Percentiles rank a stretch among this genome's conserved stretches.
Conservation (phyloP, 1,284 basidiomycete species). For the Ceratobasidium sp. region DNA sequence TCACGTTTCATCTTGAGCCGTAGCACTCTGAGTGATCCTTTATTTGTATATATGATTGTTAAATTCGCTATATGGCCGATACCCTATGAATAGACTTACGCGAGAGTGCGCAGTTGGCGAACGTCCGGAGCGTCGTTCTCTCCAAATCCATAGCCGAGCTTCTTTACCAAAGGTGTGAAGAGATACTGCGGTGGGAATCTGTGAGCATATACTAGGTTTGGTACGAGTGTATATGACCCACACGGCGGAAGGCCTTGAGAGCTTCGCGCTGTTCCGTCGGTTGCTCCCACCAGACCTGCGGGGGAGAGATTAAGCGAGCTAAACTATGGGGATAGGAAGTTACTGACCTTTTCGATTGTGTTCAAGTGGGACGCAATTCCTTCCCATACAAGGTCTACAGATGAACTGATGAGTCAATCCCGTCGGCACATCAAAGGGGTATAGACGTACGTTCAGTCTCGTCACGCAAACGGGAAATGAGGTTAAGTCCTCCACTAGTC, state of each 20-base stretch:
- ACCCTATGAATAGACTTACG: slow-evolving; percentile 47
- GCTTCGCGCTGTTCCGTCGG: slow-evolving; percentile 64
- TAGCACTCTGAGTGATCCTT: slow-evolving; percentile 66
- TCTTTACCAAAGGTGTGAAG: slow-evolving; percentile 78
- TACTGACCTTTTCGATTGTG: slow-evolving; percentile 52
- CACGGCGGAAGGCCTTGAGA: slow-evolving; percentile 68
- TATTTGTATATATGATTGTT: not conserved
- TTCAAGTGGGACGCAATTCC: slow-evolving; percentile 64
- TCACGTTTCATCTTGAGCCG: slow-evolving; percentile 65
- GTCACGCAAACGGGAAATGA: slow-evolving; percentile 69
- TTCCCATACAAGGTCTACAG: slow-evolving; percentile 73
- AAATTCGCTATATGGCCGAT: not conserved
- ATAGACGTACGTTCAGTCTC: slow-evolving; percentile 73
- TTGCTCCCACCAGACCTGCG: slow-evolving; percentile 82
- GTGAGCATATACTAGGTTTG: not conserved
- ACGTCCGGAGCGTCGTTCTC: slow-evolving; percentile 73
- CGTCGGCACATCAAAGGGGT: not conserved
- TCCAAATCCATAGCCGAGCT: slow-evolving; percentile 79
- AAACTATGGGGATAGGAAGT: slow-evolving; percentile 46
- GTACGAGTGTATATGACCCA: slow-evolving; percentile 50
- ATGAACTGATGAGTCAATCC: not conserved
- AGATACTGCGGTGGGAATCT: slow-evolving; percentile 56
- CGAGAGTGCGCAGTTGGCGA: slow-evolving; percentile 76
- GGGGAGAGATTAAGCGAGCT: not conserved
- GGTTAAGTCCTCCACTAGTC: slow-evolving; percentile 75